phyloP scores from a whole-genome alignment of 331 rosid species.

The Pyracantha coccinea region DNA sequence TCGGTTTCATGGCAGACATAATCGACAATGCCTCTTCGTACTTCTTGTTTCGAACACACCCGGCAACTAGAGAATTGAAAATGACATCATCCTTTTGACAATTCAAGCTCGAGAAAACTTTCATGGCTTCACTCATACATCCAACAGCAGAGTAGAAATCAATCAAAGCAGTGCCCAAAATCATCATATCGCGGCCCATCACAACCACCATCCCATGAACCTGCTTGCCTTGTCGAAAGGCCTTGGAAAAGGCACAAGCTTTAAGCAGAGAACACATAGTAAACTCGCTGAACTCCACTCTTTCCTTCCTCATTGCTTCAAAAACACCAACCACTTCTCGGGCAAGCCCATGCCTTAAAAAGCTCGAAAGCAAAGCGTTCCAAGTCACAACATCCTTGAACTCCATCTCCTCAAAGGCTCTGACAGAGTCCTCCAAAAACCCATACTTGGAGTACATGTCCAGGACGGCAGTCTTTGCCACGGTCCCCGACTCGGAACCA shows the following conservation, averaged over 20 bases:
- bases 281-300: constrained; percentile 38
- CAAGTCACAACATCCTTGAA: constrained; percentile 53
- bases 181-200: constrained; percentile 48
- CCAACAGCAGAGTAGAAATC: constrained; percentile 51
- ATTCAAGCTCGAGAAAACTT: constrained; percentile 30
- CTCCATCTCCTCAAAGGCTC: constrained; percentile 45
- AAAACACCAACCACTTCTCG: constrained; percentile 33
- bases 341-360: constrained; percentile 33
- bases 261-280: constrained; percentile 62
- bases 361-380: constrained; percentile 43
- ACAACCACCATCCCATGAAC: constrained; percentile 60
- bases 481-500: constrained; percentile 32
- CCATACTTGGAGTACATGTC: constrained; percentile 55
- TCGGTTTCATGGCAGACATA: constrained; percentile 40
- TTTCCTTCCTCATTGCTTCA: constrained; percentile 38
- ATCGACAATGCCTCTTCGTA: constrained; percentile 35
- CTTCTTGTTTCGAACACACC: constrained; percentile 38
- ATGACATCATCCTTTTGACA: constrained; percentile 38
- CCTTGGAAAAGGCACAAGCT: constrained; percentile 47
- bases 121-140: constrained; percentile 38
- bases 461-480: constrained; percentile 40
- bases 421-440: constrained; percentile 20
- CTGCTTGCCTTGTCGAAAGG: constrained; percentile 43
- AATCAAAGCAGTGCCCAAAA: constrained; percentile 56
- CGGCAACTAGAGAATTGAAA: constrained; percentile 47